Base-by-base conservation (phyloP, 116 monocot species). In the Thalassia testudinum region DNA sequence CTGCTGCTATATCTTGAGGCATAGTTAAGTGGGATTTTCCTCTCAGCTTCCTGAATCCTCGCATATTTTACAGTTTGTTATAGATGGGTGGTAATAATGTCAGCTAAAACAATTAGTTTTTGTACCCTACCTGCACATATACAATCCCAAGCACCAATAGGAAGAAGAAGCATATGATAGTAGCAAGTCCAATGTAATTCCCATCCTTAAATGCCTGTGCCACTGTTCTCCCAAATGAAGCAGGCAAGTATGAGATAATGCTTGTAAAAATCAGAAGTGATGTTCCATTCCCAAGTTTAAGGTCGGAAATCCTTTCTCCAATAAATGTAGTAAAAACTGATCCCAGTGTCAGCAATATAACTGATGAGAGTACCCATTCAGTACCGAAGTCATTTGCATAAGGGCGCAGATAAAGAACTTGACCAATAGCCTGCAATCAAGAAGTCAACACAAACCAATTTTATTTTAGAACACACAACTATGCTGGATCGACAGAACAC, bases 11-110 rank as follows among this genome's bases (percentile, higher is more conserved):
- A 97, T 69, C 97, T 78, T 58, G 97, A 97, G 65, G 97, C 97
- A 78, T 97, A 97, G 62, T 97, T 97, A 68, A 97, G 85, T 42
- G 97, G 97, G 59, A 97, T 97, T 72, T 97, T 97, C 64, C 97
- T 78, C 75, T 97, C 97, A 47, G 97, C 97, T 77, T 97, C 97
- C 97, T 97, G 75, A 68, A 72, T 27, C 49, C 30, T 34, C 30
- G 10, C 6, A 34, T 3, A 34, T 34, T n/a, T n/a, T 10, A 34
- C 6, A 34, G 3, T 34, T 34, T 10, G 37, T 42, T 11, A 62
- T n/a, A 53, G 24, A 53, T 21, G 1, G 17, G 23, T 1, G 6
- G 30, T 34, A 29, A 53, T 30, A 47, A 45, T n/a, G 7, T 45
- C 45, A 5, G 45, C 4, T 16, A 13, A 20, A 6, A 16, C 15